phyloP scores from a whole-genome alignment of 108 stramenopile genomes.

The Skeletonema marinoi region DNA sequence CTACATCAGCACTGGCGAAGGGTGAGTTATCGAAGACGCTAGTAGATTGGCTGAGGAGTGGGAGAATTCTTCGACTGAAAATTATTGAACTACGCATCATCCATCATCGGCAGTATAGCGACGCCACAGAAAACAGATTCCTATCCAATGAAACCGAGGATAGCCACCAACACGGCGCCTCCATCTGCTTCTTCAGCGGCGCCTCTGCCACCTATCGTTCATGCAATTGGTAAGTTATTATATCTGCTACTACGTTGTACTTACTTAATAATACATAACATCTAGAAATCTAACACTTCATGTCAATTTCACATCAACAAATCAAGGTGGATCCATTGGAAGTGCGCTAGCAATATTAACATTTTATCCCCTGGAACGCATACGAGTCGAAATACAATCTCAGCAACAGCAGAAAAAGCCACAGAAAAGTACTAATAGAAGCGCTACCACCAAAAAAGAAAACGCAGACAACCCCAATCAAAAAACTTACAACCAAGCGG shows the following conservation, averaged over 20 bases:
- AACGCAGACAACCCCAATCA: background rate
- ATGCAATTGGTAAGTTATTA: constrained; percentile 56
- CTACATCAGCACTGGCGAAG: too few relatives aligned
- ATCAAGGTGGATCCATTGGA: constrained; percentile 67
- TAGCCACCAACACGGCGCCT: too few relatives aligned
- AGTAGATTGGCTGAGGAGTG: too few relatives aligned
- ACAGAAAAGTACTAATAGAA: too few relatives aligned
- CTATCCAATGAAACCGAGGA: too few relatives aligned
- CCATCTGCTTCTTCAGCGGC: background rate
- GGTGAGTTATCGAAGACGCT: too few relatives aligned
- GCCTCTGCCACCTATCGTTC: constrained; percentile 54
- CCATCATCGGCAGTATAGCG: too few relatives aligned
- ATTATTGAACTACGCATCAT: too few relatives aligned
- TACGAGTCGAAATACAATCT: constrained; percentile 66
- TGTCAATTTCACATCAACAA: background rate
- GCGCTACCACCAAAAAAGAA: background rate
- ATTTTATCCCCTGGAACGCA: constrained; percentile 80
- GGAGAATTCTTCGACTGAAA: too few relatives aligned
- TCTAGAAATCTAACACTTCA: too few relatives aligned
- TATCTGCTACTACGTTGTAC: background rate
- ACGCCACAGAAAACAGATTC: too few relatives aligned
- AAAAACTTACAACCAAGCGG: background rate
- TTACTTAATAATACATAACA: too few relatives aligned
- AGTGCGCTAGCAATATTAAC: constrained; percentile 69
- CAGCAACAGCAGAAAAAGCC: background rate